Percentiles rank a stretch among this genome's conserved stretches.
Evolutionary conservation across 257 asterid genomes (phyloP).

Genomic region (Cynanchum wilfordii): DNA sequence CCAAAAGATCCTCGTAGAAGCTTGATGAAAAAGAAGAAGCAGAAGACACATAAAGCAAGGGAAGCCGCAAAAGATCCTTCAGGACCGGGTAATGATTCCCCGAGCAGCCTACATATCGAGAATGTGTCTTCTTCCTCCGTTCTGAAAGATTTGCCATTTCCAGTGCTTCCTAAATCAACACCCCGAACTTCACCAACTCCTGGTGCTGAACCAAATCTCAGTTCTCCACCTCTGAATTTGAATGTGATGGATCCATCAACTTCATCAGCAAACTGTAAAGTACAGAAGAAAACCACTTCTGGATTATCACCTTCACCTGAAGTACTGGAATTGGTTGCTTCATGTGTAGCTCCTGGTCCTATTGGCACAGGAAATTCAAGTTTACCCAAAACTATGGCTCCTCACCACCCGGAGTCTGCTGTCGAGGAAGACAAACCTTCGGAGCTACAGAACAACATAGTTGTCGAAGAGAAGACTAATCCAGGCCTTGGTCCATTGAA

Average conservation of each 20-base stretch:
- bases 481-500: constrained; percentile 18
- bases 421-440: constrained; percentile 25
- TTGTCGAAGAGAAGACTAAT: constrained; percentile 21
- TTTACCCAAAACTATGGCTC: constrained; percentile 15
- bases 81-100: constrained; percentile 16
- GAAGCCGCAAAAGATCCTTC: constrained; percentile 24
- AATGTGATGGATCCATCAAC: constrained; percentile 27
- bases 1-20: constrained; percentile 67
- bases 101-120: constrained; percentile 29
- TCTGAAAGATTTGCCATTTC: constrained; percentile 21
- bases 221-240: constrained; percentile 13
- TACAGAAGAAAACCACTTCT: constrained; percentile 17
- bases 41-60: constrained; percentile 18
- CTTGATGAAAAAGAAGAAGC: constrained; percentile 44
- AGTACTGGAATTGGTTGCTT: constrained; percentile 35
- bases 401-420: constrained; percentile 17
- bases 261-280: constrained; percentile 24
- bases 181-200: constrained; percentile 22
- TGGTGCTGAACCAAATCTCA: constrained; percentile 23
- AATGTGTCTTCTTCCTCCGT: constrained; percentile 36
- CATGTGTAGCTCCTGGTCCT: constrained; percentile 34
- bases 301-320: constrained; percentile 41
- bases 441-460: constrained; percentile 20
- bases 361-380: constrained; percentile 9
- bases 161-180: constrained; percentile 26